Base-by-base conservation (phyloP, 805 yeast species). In the Lipomyces anomalus region DNA sequence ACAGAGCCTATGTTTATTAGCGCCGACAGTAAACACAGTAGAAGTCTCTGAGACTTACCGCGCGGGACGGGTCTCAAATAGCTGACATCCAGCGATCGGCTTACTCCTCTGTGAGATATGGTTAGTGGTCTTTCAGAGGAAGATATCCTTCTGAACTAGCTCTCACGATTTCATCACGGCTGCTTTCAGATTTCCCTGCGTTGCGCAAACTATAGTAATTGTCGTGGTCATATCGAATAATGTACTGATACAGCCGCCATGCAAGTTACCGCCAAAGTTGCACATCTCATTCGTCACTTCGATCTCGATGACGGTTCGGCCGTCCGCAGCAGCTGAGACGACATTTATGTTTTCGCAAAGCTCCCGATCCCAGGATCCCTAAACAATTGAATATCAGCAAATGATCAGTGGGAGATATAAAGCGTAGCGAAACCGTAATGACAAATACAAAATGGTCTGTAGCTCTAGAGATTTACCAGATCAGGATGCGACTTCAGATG, bases 161-260 rank as follows among this genome's bases (percentile, higher is more conserved):
- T 9, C 9, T 26, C 11, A 13, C 30, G 30, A 26, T 13, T 9
- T 26, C 30, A 26, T 30, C 18, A 40, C 22, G n/a, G n/a, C n/a
- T n/a, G n/a, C n/a, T n/a, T n/a, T n/a, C n/a, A n/a, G n/a, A n/a
- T n/a, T n/a, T n/a, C n/a, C n/a, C n/a, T n/a, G n/a, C n/a, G n/a
- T n/a, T n/a, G n/a, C n/a, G n/a, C n/a, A n/a, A n/a, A n/a, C n/a
- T 6, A 44, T 16, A 22, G 43, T 26, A 6, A 34, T 18, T 17
- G 49, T 29, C 3, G 49, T 43, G 22, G 28, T 22, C 40, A 35
- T 23, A 23, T 46, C 49, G 22, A 46, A 35, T 18, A 42, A 24
- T 16, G 49, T 43, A 18, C 47, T 36, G 26, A 43, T 44, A 29
- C 42, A 44, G 4, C 49, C 49, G 33, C 49, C 49, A 28, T 46